Base-by-base conservation (phyloP, 2,329 filamentous ascomycete species). In the Ophiosphaerella narmari region DNA sequence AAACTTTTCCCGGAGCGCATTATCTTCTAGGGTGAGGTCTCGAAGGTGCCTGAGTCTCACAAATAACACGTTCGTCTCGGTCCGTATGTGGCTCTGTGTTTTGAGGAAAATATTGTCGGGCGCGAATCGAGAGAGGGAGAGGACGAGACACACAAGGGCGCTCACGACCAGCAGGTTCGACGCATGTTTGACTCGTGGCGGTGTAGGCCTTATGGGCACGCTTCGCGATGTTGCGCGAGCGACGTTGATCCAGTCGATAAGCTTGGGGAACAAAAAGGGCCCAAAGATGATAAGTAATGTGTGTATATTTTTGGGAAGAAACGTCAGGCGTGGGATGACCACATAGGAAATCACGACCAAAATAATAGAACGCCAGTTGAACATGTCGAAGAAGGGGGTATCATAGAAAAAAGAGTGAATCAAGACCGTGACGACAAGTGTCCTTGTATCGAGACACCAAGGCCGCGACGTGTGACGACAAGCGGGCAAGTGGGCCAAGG, bases 51-150 rank as follows among this genome's bases (percentile, higher is more conserved):
- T 74, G 8, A 97, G 81, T 13, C 93, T 89, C 51, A 82, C 85
- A 74, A 96, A 94, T 53, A 97, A 81, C 31, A 95, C 86, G 67
- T 93, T 89, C 36, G 84, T 87, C n/a, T 91, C 86, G 36, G 89
- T 93, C 65, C 91, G 89, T 14, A 97, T 84, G 31, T 92, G 89
- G 43, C 90, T 94, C 48, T 86, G 80, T 1, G 93, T 97, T 14
- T 79, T 73, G 26, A 74, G 68, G 79, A 97, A 96, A 72, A 97
- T 78, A 75, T 97, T 97, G 69, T 90, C 86, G 4, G 89, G 88
- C 5, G 83, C 78, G 66, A 91, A 86, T 50, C 76, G 57, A 0
- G 90, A 86, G 0, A 93, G 75, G 13, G 88, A 86, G 50, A 84
- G 81, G 50, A 86, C 63, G 43, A 89, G 72, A 59, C 80, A 82